Conservation (phyloP, 2,329 filamentous ascomycete species). For the Aspergillus neotritici region DNA sequence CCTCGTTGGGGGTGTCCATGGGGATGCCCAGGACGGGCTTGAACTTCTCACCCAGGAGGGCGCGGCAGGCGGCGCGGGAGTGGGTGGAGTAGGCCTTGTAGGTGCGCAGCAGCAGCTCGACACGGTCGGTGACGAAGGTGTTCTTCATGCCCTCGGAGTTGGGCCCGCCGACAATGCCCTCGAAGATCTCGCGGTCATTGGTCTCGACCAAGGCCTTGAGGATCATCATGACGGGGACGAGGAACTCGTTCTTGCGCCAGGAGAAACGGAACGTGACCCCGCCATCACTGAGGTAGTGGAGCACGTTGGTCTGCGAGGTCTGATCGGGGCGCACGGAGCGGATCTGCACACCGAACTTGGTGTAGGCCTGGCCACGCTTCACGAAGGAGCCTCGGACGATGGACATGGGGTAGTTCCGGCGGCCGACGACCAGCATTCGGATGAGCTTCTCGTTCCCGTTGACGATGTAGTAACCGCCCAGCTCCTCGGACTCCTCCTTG, state of each 20-base stretch:
- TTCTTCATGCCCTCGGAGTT: constrained; percentile 74
- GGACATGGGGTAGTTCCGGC: constrained; percentile 91
- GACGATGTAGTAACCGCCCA: constrained; percentile 95
- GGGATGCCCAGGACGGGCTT: constrained; percentile 78
- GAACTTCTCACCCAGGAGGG: constrained; percentile 88
- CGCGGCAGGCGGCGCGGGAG: constrained; percentile 71
- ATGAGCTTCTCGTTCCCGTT: constrained; percentile 98
- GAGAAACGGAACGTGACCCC: constrained; percentile 97
- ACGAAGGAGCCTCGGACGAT: constrained; percentile 87
- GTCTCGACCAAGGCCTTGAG: constrained; percentile 92
- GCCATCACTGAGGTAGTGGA: constrained; percentile 92
- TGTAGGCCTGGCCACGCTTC: constrained; percentile 81
- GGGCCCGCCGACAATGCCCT: constrained; percentile 76
- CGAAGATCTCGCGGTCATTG: constrained; percentile 93
- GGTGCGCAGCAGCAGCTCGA: constrained; percentile 83
- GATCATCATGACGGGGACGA: constrained; percentile 96
- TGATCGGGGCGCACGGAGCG: constrained; percentile 94
- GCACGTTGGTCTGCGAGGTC: constrained; percentile 92
- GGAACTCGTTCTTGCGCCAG: constrained; percentile 93
- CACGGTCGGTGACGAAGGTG: constrained; percentile 90
- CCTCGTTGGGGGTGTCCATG: constrained; percentile 77
- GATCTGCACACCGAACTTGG: constrained; percentile 82
- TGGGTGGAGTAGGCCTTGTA: constrained; percentile 89
- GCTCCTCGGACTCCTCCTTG: constrained; percentile 93
- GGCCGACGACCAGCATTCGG: constrained; percentile 81